Evolutionary conservation across 768 basidiomycete species (phyloP).

Genomic region (Mrakia hoshinonis): DNA sequence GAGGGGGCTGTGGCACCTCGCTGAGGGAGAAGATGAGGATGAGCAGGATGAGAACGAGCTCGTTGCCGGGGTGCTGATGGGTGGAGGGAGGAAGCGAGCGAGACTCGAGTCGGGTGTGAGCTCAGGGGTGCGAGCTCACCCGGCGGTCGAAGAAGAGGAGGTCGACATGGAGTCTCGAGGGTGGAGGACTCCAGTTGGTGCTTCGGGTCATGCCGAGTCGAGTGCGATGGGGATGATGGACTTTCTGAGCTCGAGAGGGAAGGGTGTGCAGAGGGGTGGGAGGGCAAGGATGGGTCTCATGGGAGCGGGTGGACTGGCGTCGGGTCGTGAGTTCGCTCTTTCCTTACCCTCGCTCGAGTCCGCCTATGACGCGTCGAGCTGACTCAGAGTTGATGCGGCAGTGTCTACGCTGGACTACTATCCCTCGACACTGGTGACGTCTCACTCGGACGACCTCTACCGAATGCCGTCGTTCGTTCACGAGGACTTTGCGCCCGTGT

Average conservation of each 20-base stretch:
- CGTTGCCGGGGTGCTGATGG: neutral
- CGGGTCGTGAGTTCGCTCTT: neutral
- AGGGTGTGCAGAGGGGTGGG: neutral
- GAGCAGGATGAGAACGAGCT: neutral
- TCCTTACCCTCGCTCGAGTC: neutral
- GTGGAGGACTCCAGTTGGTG: neutral
- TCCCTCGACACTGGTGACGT: conserved; percentile 25
- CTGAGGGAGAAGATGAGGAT: too few species aligned
- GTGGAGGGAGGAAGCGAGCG: neutral
- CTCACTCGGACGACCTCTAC: conserved; percentile 23
- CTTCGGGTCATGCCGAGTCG: neutral
- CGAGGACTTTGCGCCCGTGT: conserved; percentile 34
- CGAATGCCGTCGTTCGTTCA: conserved; percentile 9
- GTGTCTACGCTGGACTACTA: conserved; percentile 17
- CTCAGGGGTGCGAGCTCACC: neutral
- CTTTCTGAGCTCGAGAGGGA: neutral
- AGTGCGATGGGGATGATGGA: conserved; percentile 9
- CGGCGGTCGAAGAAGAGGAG: neutral
- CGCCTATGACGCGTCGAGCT: too few species aligned
- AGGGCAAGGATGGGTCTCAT: neutral
- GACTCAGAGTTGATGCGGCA: neutral
- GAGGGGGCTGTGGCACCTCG: too few species aligned
- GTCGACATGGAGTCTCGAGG: neutral
- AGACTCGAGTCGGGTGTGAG: neutral
- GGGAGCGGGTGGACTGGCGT: neutral